Percentiles rank a stretch among this genome's conserved stretches.
Evolutionary conservation across 176 grass and related monocot genomes (phyloP).

Genomic region (Metroxylon sagu): DNA sequence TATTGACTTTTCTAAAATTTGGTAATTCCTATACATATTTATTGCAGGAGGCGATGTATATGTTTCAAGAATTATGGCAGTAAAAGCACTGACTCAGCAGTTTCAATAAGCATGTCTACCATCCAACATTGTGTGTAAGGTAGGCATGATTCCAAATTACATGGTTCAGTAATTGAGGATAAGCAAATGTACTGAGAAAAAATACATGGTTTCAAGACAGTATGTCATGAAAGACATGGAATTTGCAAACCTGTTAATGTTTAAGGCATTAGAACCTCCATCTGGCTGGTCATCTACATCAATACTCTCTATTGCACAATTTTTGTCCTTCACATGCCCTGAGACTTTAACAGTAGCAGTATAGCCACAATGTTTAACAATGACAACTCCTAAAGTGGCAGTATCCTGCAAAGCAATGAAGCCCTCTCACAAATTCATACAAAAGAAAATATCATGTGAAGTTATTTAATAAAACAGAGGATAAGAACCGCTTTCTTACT

Average conservation of each 20-base stretch:
- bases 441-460: constrained; percentile 1
- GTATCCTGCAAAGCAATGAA: constrained; percentile 46
- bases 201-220: no score
- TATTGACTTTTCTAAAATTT: no score
- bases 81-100: no score
- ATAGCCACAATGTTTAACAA: constrained; percentile 97
- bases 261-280: constrained; percentile 89
- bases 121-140: no score
- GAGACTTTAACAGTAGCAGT: constrained; percentile 70
- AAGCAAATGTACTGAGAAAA: no score
- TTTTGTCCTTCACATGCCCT: constrained; percentile 22
- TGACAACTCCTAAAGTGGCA: constrained; percentile 61
- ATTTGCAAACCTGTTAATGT: constrained; percentile 76
- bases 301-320: constrained; percentile 27
- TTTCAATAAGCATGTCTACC: no score
- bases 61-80: no score
- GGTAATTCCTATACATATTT: no score
- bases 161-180: no score
- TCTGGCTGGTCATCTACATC: constrained; percentile 59
- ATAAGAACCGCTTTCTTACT: constrained; percentile 33
- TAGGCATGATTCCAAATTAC: no score
- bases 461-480: constrained; percentile 1
- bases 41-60: no score
- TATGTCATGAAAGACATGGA: neutral
- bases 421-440: constrained; percentile 12